Percentiles rank a stretch among this genome's conserved stretches.
These are phyloP conservation scores for Neonectria neomacrospora DNA, from an alignment of 2,329 filamentous ascomycete species.

Conservation along the genomic window DNA sequence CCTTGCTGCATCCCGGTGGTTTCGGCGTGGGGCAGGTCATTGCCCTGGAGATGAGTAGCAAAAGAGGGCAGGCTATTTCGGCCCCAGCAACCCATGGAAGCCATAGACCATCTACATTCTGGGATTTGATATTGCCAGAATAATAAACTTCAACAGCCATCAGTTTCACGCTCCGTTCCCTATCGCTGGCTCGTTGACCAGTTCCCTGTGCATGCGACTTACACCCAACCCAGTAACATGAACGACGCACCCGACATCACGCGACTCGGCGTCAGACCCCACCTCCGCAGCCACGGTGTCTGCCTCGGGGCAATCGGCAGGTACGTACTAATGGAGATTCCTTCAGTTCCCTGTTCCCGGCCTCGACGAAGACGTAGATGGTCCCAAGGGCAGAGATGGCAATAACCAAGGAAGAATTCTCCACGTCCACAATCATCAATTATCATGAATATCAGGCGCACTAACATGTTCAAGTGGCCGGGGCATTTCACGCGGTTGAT, in stretches of 20 bases:
- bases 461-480: background rate
- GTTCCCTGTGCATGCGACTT: background rate
- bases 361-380: background rate
- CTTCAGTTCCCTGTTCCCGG: background rate
- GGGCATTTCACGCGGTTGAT: too few species aligned
- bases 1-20: too few species aligned
- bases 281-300: slow-evolving; percentile 1
- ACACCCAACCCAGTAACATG: background rate
- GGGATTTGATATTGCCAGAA: background rate
- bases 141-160: background rate
- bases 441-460: slow-evolving; percentile 4
- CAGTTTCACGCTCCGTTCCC: too few species aligned
- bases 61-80: background rate
- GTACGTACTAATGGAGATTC: background rate
- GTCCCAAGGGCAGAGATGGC: background rate
- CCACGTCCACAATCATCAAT: background rate
- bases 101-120: too few species aligned
- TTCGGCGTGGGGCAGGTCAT: background rate
- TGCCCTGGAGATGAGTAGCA: background rate
- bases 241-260: slow-evolving; percentile 31
- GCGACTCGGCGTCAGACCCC: slow-evolving; percentile 30
- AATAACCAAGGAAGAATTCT: background rate
- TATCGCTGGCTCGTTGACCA: background rate
- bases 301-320: background rate
- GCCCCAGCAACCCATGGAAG: background rate